A percentile compares a stretch with the other conserved stretches of the same genome.
Evolutionary conservation across 2,329 filamentous ascomycete species (phyloP).

Genomic region (Fusarium equiseti): DNA sequence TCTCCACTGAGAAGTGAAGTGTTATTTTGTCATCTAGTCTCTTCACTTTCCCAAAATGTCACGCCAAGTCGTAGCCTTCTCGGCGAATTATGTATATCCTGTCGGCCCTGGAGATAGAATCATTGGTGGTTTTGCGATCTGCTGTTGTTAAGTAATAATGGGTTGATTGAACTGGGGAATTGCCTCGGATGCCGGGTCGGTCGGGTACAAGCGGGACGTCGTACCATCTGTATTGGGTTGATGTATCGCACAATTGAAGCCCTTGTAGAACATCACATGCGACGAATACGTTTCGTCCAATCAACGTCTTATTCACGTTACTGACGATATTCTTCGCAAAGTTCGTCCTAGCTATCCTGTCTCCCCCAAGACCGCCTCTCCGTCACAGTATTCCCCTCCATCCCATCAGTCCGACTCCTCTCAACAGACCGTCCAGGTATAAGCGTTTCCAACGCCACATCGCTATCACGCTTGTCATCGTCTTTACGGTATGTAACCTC

Average conservation of each 20-base stretch:
- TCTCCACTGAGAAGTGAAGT: rapidly evolving
- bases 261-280: neutral
- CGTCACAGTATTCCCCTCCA: neutral
- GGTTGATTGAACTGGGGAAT: conserved; percentile 1
- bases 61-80: conserved; percentile 19
- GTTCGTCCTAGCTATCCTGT: neutral
- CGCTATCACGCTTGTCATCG: rapidly evolving
- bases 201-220: conserved; percentile 15
- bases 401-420: neutral
- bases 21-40: neutral
- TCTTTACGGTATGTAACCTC: neutral
- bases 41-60: neutral
- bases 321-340: neutral
- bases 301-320: neutral
- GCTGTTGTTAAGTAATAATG: conserved; percentile 13
- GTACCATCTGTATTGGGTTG: neutral
- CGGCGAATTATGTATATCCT: conserved; percentile 29
- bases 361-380: neutral
- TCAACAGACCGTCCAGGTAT: rapidly evolving
- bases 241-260: neutral
- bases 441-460: neutral
- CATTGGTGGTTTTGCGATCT: conserved; percentile 2
- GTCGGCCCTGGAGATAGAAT: conserved; percentile 17
- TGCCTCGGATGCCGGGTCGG: conserved; percentile 12
- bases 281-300: rapidly evolving